Conservation (phyloP, 176 grass and related monocot species). For the Oryza longistaminata region DNA sequence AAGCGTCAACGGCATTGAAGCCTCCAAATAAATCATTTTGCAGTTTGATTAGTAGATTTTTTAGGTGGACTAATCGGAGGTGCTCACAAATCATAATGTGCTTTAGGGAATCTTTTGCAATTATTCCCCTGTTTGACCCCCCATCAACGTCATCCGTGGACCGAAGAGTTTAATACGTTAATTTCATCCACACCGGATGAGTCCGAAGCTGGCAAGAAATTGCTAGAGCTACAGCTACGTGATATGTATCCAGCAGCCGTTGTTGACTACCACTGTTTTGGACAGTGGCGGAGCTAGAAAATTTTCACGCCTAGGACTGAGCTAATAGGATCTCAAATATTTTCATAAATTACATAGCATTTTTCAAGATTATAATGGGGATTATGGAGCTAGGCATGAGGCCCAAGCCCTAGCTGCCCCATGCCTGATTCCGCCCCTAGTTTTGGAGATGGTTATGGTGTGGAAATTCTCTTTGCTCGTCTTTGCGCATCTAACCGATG, state of each 20-base stretch:
- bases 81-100: not conserved
- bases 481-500: too few species aligned
- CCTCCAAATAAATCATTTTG: not conserved
- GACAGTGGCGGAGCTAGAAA: too few species aligned
- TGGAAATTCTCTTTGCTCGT: not conserved
- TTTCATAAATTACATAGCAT: too few species aligned
- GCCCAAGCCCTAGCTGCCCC: too few species aligned
- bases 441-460: not conserved
- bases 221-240: not conserved
- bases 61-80: not conserved
- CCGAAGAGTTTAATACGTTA: slow-evolving; percentile 20
- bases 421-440: too few species aligned
- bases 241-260: not conserved
- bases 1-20: slow-evolving; percentile 28
- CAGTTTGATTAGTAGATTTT: slow-evolving; percentile 5
- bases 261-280: not conserved
- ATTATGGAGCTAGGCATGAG: too few species aligned
- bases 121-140: slow-evolving; percentile 24
- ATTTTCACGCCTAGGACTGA: too few species aligned
- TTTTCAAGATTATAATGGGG: too few species aligned
- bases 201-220: not conserved
- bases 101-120: slow-evolving; percentile 2
- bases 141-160: slow-evolving; percentile 21
- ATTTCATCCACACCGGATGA: slow-evolving; percentile 10
- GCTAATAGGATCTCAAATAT: too few species aligned